phyloP scores from a whole-genome alignment of 2,329 filamentous ascomycete genomes.

The Diaporthe ilicicola region DNA sequence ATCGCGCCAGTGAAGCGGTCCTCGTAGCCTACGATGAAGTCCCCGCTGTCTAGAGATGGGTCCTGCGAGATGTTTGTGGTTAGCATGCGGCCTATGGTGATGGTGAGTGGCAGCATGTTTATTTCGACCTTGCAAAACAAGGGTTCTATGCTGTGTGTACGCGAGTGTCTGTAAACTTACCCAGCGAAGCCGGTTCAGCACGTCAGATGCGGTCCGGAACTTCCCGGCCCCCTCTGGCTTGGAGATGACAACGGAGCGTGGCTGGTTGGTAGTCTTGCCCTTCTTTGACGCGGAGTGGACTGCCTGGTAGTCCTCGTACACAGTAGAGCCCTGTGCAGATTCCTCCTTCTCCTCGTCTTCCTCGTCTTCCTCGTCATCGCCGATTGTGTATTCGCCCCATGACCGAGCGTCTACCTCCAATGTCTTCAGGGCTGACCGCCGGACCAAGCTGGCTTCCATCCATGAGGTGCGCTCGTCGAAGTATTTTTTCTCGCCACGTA shows the following conservation, averaged over 20 bases:
- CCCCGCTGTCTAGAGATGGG: conserved; percentile 53
- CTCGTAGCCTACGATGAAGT: conserved; percentile 68
- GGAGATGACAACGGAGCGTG: conserved; percentile 28
- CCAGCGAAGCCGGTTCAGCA: conserved; percentile 68
- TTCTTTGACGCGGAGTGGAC: conserved; percentile 31
- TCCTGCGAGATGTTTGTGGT: background rate
- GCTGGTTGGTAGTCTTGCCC: conserved; percentile 34
- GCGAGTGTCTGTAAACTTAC: conserved; percentile 46
- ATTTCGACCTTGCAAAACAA: too few species aligned
- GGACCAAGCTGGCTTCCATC: conserved; percentile 54
- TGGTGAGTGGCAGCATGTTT: background rate
- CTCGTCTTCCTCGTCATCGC: conserved; percentile 51
- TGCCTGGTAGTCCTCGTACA: conserved; percentile 24
- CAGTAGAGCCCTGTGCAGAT: background rate
- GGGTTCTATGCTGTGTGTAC: background rate
- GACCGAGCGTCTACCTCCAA: conserved; percentile 56
- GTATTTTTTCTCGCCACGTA: conserved; percentile 55
- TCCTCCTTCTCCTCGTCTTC: conserved; percentile 52
- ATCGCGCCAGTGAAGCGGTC: conserved; percentile 65
- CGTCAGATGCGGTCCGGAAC: conserved; percentile 65
- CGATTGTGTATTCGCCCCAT: conserved; percentile 57
- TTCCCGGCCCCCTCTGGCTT: conserved; percentile 50
- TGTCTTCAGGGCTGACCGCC: conserved; percentile 48
- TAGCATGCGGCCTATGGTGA: background rate
- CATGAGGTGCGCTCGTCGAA: conserved; percentile 59